Conservation (phyloP, 163 green algal species). For the Chloromonas sp. region DNA sequence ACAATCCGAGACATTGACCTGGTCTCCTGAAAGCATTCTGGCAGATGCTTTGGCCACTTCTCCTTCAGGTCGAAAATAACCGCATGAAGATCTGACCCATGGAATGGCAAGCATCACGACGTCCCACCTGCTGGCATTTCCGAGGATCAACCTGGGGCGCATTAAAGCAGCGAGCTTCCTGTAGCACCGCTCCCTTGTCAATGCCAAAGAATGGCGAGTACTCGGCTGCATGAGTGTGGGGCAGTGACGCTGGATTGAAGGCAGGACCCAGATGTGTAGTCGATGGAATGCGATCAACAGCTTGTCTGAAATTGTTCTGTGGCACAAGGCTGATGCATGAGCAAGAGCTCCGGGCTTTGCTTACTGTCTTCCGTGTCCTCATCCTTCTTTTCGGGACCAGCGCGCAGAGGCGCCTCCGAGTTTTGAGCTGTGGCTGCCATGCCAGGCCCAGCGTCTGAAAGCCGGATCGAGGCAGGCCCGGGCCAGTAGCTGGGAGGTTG, state of each 20-base stretch:
- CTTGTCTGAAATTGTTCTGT: background rate
- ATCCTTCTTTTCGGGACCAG: conserved; percentile 88
- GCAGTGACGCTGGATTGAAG: background rate
- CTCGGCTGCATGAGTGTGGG: conserved; percentile 72
- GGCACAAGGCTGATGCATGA: background rate
- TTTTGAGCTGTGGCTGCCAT: conserved; percentile 88
- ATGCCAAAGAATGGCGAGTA: conserved; percentile 99
- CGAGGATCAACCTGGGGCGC: conserved; percentile 91
- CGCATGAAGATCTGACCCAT: no score
- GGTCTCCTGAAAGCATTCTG: no score
- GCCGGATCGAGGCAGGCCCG: background rate
- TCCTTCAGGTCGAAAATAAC: no score
- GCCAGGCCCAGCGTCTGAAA: background rate
- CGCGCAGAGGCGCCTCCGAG: conserved; percentile 68
- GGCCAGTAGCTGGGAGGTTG: background rate
- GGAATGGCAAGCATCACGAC: no score
- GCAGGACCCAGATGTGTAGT: background rate
- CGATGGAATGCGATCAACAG: background rate
- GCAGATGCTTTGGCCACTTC: no score
- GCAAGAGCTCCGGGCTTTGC: conserved; percentile 2
- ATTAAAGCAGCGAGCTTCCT: conserved; percentile 92
- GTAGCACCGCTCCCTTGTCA: conserved; percentile 97
- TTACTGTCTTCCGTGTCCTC: conserved; percentile 93
- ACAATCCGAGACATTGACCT: no score
- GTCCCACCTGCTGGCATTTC: conserved; percentile 83